Percentiles rank a stretch among this genome's conserved stretches.
Evolutionary conservation across 257 asterid species (phyloP).

Genomic region (Prunella vulgaris): DNA sequence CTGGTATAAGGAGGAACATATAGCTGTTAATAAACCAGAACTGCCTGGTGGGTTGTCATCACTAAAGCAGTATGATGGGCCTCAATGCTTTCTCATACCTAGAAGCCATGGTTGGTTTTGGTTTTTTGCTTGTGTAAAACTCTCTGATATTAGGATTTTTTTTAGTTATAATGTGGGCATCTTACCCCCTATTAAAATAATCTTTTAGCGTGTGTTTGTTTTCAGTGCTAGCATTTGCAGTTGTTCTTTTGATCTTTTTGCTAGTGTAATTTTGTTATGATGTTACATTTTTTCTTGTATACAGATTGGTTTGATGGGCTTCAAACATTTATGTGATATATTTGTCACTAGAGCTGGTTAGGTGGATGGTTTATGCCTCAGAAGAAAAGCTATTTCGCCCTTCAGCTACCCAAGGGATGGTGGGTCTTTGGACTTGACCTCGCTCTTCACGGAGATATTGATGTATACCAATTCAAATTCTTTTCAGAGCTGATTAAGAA

Average conservation of each 20-base stretch:
- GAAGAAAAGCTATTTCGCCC: constrained; percentile 94
- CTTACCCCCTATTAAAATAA: background rate
- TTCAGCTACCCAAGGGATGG: constrained; percentile 96
- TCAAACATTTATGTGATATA: constrained; percentile 95
- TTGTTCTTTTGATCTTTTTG: constrained; percentile 10
- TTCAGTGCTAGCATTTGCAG: background rate
- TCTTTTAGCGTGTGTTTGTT: background rate
- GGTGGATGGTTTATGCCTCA: constrained; percentile 99
- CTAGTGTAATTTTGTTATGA: constrained; percentile 5
- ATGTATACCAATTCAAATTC: constrained; percentile 90
- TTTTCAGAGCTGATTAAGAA: constrained; percentile 77
- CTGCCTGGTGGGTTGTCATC: constrained; percentile 61
- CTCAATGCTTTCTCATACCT: constrained; percentile 93
- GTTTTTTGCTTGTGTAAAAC: constrained; percentile 9
- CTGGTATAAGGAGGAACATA: constrained; percentile 83
- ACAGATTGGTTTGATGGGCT: constrained; percentile 99
- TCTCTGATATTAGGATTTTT: too few relatives aligned
- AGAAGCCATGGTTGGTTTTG: constrained; percentile 86
- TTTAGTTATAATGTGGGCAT: too few relatives aligned
- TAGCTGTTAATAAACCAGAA: constrained; percentile 93
- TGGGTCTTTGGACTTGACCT: constrained; percentile 99
- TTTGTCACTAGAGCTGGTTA: constrained; percentile 98
- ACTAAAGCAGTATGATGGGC: constrained; percentile 78
- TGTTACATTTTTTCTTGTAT: constrained; percentile 16
- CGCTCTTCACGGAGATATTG: constrained; percentile 94